phyloP scores from a whole-genome alignment of 208 protist genomes.

The Trypanosoma mega region DNA sequence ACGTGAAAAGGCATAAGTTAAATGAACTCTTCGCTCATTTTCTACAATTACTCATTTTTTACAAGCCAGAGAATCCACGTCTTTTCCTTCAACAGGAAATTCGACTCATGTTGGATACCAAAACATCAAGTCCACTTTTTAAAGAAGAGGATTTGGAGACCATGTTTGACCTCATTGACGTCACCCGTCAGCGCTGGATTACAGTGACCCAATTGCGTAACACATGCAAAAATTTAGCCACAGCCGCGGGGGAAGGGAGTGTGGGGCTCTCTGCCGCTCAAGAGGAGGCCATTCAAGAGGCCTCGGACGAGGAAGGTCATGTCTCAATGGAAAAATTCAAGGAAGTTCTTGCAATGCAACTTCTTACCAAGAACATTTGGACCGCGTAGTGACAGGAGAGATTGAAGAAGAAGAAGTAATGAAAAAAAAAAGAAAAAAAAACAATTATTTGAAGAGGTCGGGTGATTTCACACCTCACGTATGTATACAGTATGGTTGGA shows the following conservation, averaged over 20 bases:
- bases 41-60: conserved; percentile 83
- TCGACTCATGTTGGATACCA: conserved; percentile 57
- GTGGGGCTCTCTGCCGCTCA: conserved; percentile 35
- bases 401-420: background rate
- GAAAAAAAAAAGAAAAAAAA: background rate
- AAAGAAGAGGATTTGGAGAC: conserved; percentile 86
- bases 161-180: conserved; percentile 92
- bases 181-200: conserved; percentile 83
- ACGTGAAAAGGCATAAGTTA: conserved; percentile 78
- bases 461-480: too few species aligned
- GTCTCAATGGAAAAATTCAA: conserved; percentile 86
- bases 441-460: too few species aligned
- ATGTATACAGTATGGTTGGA: too few species aligned
- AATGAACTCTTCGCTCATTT: conserved; percentile 88
- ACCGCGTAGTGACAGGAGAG: conserved; percentile 22
- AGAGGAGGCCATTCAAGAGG: conserved; percentile 63
- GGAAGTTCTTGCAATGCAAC: conserved; percentile 63
- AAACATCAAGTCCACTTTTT: conserved; percentile 72
- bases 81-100: conserved; percentile 79
- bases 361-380: conserved; percentile 72
- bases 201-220: conserved; percentile 85
- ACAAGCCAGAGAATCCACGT: conserved; percentile 78
- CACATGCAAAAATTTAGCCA: conserved; percentile 82
- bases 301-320: conserved; percentile 67
- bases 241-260: conserved; percentile 30